Base-by-base conservation (phyloP, 176 grass and related monocot genomes). In the Oryza longistaminata region DNA sequence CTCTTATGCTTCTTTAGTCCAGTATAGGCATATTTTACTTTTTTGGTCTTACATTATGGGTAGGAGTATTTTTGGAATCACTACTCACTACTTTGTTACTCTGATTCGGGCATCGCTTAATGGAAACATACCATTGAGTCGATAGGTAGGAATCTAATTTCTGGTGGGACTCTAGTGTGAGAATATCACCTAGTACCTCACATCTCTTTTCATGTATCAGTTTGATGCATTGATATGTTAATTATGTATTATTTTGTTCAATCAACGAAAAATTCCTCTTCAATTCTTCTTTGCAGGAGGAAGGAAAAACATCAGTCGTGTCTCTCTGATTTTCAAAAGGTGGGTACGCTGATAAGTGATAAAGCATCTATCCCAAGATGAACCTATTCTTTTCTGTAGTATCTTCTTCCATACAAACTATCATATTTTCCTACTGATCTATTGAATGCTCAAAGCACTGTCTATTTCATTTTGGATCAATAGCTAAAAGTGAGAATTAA, bases 271-370 rank as follows among this genome's bases (percentile, higher is more conserved):
- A 27, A n/a, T 39, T 74, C n/a, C 42, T 80, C 62, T 34, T 13
- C 26, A 73, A 79, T 33, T 69, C 39, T 83, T 90, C 0, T 69
- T 42, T 78, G 79, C 81, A 94, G 94, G 82, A 86, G 64, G 74
- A 91, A 88, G 58, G 61, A 45, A 74, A 64, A 90, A 26, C 75
- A 58, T 65, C 45, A 37, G 12, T 45, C 40, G 29, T 82, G 69
- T 60, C 43, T 82, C 21, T 13, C 24, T 58, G 53, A 66, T 66
- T 66, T 68, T 75, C 53, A 39, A 62, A 90, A 92, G 94, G 91
- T 92, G 64, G 12, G 76, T 78, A 60, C 67, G 81, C 55, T 88
- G 45, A 64, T 31, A 45, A 62, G 58, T 62, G n/a, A 62, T 62
- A 62, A 24, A 25, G 29, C 70, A 83, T 70, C 7, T 85, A 34